Evolutionary conservation across 768 basidiomycete species (phyloP).

Genomic region (Lactifluus piperatus): DNA sequence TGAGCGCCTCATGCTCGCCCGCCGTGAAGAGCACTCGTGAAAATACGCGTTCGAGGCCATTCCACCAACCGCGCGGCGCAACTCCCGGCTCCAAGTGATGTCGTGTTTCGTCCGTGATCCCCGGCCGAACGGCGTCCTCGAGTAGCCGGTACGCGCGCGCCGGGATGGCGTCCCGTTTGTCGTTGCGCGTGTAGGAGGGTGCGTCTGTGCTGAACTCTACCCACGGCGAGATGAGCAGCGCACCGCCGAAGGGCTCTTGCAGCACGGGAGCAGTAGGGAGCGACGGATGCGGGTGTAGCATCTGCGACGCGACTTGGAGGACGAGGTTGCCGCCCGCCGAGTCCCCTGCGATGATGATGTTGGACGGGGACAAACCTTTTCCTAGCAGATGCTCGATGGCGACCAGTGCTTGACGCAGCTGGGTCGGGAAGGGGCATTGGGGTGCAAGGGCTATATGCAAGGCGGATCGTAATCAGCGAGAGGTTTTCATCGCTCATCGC

Average conservation of each 20-base stretch:
- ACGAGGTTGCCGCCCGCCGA: conserved; percentile 10
- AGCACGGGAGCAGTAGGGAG: background rate
- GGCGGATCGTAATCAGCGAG: background rate
- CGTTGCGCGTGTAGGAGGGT: background rate
- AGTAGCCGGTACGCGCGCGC: background rate
- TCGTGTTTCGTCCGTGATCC: background rate
- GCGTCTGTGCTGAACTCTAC: background rate
- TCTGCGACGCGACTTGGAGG: conserved; percentile 17
- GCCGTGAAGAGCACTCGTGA: background rate
- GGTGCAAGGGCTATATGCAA: background rate
- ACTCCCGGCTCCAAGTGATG: background rate
- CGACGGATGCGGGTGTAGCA: conserved; percentile 17
- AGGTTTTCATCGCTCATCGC: too few species aligned
- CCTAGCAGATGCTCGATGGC: conserved; percentile 17
- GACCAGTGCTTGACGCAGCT: background rate
- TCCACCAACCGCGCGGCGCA: background rate
- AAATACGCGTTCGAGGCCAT: background rate
- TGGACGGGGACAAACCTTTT: conserved; percentile 13
- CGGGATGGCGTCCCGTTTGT: background rate
- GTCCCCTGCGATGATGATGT: conserved; percentile 20
- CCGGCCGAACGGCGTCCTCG: background rate
- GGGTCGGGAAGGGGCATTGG: background rate
- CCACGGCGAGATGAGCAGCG: conserved; percentile 4
- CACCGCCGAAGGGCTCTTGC: background rate
- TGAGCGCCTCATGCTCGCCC: background rate